phyloP scores from a whole-genome alignment of 1,139 yeast genomes.

The Protomyces inouyei region DNA sequence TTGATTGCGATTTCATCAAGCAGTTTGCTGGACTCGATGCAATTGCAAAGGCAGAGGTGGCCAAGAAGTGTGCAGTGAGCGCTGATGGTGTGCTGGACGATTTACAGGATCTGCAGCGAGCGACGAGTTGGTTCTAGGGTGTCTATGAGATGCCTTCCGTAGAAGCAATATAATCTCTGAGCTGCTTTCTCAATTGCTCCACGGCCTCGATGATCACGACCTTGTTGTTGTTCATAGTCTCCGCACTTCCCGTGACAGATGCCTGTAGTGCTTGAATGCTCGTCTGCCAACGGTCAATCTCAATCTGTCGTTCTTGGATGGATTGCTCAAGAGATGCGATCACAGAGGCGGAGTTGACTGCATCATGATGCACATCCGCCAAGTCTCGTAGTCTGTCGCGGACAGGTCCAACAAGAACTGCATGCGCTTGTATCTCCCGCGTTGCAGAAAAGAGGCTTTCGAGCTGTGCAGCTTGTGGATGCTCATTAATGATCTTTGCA shows the following conservation, averaged over 20 bases:
- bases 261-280: neutral
- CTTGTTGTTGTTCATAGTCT: neutral
- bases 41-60: slow-evolving; percentile 30
- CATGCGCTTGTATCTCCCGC: neutral
- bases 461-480: neutral
- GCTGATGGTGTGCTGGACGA: slow-evolving; percentile 31
- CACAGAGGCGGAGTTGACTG: neutral
- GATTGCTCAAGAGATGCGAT: neutral
- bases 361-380: neutral
- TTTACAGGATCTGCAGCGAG: slow-evolving; percentile 31
- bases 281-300: neutral
- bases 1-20: slow-evolving; percentile 32
- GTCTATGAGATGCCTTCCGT: neutral
- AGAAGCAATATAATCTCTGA: neutral
- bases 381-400: neutral
- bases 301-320: neutral
- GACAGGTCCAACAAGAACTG: neutral
- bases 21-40: slow-evolving; percentile 28
- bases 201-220: neutral
- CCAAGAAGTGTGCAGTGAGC: slow-evolving; percentile 33
- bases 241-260: neutral
- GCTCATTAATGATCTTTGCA: neutral
- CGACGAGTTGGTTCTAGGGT: slow-evolving; percentile 30
- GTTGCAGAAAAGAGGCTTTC: neutral
- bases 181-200: neutral